Evolutionary conservation across 768 basidiomycete species (phyloP).

Genomic region (Neoboletus subvelutipes): DNA sequence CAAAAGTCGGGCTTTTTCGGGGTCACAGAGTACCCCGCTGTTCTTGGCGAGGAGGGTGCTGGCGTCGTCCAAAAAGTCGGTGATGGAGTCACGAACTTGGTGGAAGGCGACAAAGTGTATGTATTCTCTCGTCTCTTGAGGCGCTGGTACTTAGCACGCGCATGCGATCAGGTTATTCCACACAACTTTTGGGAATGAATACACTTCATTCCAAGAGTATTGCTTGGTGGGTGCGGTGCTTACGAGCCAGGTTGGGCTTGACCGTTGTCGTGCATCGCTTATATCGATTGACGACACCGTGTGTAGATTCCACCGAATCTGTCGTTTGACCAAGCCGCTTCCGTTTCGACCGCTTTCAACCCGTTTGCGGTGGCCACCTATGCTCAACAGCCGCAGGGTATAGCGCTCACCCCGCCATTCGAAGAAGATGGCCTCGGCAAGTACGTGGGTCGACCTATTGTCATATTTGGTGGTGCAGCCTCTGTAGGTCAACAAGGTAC

Average conservation of each 20-base stretch:
- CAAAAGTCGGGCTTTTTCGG: neutral
- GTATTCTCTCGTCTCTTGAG: neutral
- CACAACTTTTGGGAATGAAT: neutral
- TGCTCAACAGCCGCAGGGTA: constrained; percentile 24
- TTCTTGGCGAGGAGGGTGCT: constrained; percentile 38
- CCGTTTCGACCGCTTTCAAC: constrained; percentile 33
- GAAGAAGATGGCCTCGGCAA: constrained; percentile 27
- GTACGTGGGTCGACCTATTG: constrained; percentile 30
- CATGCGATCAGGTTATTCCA: neutral
- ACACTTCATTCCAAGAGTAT: neutral
- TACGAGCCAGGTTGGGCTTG: neutral
- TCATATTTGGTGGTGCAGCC: constrained; percentile 38
- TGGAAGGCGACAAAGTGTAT: constrained; percentile 33
- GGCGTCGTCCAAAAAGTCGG: constrained; percentile 39
- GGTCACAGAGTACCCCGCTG: constrained; percentile 34
- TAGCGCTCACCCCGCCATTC: constrained; percentile 31
- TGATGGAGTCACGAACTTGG: constrained; percentile 32
- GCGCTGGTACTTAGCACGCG: neutral
- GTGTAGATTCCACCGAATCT: constrained; percentile 33
- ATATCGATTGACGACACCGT: neutral
- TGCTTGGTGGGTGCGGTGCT: neutral
- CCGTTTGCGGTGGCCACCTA: constrained; percentile 37
- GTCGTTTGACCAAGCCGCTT: constrained; percentile 37
- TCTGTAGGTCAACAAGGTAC: constrained; percentile 39
- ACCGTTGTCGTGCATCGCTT: neutral